Evolutionary conservation across 305 asterid genomes (phyloP).

Genomic region (Ilex paraguariensis): DNA sequence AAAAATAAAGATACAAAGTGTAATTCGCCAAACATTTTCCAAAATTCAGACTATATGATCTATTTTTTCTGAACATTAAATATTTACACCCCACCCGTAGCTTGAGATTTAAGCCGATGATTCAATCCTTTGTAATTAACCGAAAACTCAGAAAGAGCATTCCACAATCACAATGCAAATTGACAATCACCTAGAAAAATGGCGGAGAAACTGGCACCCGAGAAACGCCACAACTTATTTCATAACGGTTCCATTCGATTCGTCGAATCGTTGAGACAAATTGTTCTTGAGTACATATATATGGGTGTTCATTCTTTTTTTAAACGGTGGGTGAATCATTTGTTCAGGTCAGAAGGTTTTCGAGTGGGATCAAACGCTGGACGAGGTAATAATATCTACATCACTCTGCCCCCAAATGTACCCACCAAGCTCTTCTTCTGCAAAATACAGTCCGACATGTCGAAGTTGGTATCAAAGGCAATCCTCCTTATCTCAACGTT

Average conservation of each 20-base stretch:
- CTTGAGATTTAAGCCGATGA: too few species aligned
- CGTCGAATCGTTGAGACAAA: too few species aligned
- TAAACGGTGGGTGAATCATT: neutral
- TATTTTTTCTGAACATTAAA: too few species aligned
- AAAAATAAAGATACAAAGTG: too few species aligned
- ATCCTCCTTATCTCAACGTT: slow-evolving; percentile 86
- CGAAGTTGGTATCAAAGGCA: slow-evolving; percentile 94
- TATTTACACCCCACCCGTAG: too few species aligned
- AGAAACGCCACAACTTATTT: slow-evolving; percentile 64
- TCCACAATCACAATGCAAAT: slow-evolving; percentile 27
- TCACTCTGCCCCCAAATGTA: slow-evolving; percentile 70
- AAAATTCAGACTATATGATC: too few species aligned
- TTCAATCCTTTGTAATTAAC: too few species aligned
- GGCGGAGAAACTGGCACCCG: slow-evolving; percentile 86
- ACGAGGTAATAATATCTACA: slow-evolving; percentile 91
- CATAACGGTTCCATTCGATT: slow-evolving; percentile 48
- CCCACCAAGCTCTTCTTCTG: slow-evolving; percentile 78
- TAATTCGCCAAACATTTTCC: too few species aligned
- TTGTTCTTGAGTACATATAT: too few species aligned
- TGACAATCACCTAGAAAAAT: slow-evolving; percentile 17
- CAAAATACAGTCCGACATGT: slow-evolving; percentile 73
- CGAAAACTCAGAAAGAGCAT: too few species aligned
- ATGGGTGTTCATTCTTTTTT: too few species aligned
- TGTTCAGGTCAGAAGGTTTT: slow-evolving; percentile 81
- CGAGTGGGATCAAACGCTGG: slow-evolving; percentile 97